A percentile compares a stretch with the other conserved stretches of the same genome.
Conservation (phyloP, 306 rosid genomes). For the Vigna radiata region DNA sequence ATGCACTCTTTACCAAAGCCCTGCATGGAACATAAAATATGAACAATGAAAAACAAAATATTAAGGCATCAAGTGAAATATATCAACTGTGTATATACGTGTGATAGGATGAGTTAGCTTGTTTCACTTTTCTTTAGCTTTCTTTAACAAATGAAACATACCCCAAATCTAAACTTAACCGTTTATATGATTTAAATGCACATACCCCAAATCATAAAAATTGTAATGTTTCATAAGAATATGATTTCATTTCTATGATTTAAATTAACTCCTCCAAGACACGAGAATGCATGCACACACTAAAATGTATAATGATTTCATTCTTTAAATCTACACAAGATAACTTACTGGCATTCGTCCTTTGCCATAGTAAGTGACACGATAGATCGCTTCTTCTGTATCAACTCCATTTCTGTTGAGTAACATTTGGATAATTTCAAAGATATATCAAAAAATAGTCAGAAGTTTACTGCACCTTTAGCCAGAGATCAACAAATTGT, state of each 20-base stretch:
- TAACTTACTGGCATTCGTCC: constrained; percentile 89
- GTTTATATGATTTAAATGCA: no score
- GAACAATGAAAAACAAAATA: constrained; percentile 6
- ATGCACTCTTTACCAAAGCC: constrained; percentile 88
- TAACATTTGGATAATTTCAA: constrained; percentile 32
- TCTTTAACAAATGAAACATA: no score
- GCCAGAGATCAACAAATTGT: background rate
- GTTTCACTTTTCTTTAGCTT: no score
- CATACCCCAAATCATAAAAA: no score
- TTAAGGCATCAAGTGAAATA: background rate
- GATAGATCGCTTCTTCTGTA: constrained; percentile 80
- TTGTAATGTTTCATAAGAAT: no score
- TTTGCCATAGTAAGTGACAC: constrained; percentile 81
- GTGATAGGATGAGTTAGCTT: no score
- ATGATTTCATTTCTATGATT: no score
- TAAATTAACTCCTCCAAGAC: no score
- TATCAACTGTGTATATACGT: background rate
- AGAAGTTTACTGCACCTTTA: constrained; percentile 12
- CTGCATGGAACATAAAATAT: constrained; percentile 47
- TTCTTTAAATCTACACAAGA: constrained; percentile 2
- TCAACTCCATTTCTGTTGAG: constrained; percentile 79
- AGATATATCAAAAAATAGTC: background rate
- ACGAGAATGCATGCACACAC: no score
- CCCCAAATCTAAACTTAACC: no score
- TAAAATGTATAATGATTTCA: background rate